Conservation (phyloP, 2,329 filamentous ascomycete species). For the Lojkania enalia region DNA sequence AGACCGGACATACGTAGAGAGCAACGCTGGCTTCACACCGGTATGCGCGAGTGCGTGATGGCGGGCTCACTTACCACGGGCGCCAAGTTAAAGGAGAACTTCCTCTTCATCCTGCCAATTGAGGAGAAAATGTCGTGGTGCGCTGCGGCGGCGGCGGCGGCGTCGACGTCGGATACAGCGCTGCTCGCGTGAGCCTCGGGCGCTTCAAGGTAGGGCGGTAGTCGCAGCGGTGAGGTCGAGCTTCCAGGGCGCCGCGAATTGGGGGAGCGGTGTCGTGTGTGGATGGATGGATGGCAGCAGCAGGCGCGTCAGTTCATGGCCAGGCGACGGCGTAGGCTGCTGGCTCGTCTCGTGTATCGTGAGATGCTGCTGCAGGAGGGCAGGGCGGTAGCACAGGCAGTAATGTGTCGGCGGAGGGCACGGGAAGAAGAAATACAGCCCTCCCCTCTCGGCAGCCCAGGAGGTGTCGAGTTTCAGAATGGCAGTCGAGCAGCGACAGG, state of each 20-base stretch:
- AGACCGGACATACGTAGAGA: no score
- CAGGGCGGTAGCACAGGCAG: background rate
- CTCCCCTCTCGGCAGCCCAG: background rate
- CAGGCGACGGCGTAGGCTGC: background rate
- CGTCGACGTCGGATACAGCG: background rate
- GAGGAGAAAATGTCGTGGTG: background rate
- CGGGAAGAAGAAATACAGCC: background rate
- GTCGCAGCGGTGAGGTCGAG: background rate
- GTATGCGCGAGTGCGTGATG: no score
- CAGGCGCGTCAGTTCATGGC: conserved; percentile 1
- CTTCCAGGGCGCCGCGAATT: background rate
- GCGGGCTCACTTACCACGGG: conserved; percentile 41
- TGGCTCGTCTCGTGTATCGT: background rate
- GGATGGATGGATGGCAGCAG: background rate
- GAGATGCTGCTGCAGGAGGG: background rate
- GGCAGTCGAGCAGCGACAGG: conserved; percentile 1
- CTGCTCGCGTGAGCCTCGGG: background rate
- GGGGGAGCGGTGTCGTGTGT: background rate
- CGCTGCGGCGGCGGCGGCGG: background rate
- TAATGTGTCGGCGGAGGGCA: background rate
- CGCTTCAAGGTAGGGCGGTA: background rate
- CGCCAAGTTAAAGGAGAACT: conserved; percentile 50
- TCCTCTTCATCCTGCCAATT: conserved; percentile 43
- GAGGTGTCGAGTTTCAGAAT: conserved; percentile 3
- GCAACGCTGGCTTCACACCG: background rate